phyloP scores from a whole-genome alignment of 371 early-diverging fungal species.

The Blakeslea trispora region DNA sequence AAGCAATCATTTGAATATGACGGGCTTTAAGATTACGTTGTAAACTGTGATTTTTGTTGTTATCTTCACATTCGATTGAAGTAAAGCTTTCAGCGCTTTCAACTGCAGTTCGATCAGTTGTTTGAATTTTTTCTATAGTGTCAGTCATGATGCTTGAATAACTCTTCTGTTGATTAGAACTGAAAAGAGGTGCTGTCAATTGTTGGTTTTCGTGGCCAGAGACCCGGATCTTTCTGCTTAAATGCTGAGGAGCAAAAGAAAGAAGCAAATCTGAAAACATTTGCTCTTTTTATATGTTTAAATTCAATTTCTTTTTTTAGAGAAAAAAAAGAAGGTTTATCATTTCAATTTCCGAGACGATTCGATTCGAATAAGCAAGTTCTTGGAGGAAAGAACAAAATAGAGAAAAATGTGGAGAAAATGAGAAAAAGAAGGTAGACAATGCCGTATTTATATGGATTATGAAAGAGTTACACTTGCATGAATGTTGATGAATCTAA shows the following conservation, averaged over 20 bases:
- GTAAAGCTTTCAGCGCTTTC: slow-evolving; percentile 22
- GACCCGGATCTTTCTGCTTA: slow-evolving; percentile 40
- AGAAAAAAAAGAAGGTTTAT: not conserved
- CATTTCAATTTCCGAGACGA: not conserved
- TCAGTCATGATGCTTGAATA: slow-evolving; percentile 11
- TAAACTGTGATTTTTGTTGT: slow-evolving; percentile 17
- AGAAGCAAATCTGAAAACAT: not conserved
- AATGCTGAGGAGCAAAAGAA: not conserved
- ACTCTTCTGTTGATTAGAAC: slow-evolving; percentile 6
- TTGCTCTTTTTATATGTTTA: not conserved
- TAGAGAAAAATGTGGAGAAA: not conserved
- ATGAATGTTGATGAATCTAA: too few species aligned
- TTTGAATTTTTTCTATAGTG: slow-evolving; percentile 21
- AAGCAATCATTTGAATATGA: slow-evolving; percentile 66
- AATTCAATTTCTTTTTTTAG: not conserved
- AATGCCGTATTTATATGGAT: not conserved
- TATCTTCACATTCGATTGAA: slow-evolving; percentile 12
- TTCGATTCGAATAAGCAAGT: not conserved
- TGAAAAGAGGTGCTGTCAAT: not conserved
- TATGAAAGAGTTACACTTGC: not conserved
- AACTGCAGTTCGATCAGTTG: slow-evolving; percentile 23
- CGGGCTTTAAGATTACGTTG: slow-evolving; percentile 54
- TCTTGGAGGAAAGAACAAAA: not conserved
- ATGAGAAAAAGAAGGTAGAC: not conserved
- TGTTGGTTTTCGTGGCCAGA: slow-evolving; percentile 39